These are phyloP conservation scores for Filobasidium uniguttulatum DNA, from an alignment of 1,284 basidiomycete species.

Conservation along the genomic window DNA sequence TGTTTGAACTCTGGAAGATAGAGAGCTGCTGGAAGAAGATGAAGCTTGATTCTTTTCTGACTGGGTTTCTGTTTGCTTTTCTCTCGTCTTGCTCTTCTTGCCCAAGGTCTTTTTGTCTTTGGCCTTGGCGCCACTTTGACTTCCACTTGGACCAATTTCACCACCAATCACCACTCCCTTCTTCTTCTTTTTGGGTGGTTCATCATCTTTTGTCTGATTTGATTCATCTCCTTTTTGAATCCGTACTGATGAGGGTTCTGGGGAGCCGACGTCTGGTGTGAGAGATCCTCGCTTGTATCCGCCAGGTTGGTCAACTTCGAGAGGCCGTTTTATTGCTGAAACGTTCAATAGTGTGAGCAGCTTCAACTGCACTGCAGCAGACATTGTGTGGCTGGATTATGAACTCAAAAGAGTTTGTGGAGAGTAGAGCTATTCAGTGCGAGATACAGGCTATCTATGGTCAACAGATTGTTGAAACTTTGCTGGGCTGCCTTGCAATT, in stretches of 20 bases:
- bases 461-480: too few species aligned
- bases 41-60: conserved; percentile 11
- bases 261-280: conserved; percentile 8
- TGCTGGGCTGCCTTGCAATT: too few species aligned
- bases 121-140: conserved; percentile 18
- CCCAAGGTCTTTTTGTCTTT: conserved; percentile 10
- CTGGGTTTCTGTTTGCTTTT: conserved; percentile 23
- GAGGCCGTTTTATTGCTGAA: conserved; percentile 51
- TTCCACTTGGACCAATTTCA: conserved; percentile 35
- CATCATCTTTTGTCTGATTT: conserved; percentile 34
- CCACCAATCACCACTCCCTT: conserved; percentile 30
- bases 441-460: background rate
- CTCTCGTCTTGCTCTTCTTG: conserved; percentile 13
- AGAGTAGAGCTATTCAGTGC: background rate
- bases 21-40: conserved; percentile 10
- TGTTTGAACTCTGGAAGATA: too few species aligned
- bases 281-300: conserved; percentile 41
- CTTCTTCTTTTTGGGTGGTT: conserved; percentile 21
- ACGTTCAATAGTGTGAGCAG: conserved; percentile 90
- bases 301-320: conserved; percentile 35
- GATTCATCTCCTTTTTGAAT: too few species aligned
- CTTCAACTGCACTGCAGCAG: conserved; percentile 48
- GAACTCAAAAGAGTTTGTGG: too few species aligned
- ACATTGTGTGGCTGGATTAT: too few species aligned
- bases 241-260: conserved; percentile 17